Base-by-base conservation (phyloP, 345 rosid species). In the Cardamine occulta region DNA sequence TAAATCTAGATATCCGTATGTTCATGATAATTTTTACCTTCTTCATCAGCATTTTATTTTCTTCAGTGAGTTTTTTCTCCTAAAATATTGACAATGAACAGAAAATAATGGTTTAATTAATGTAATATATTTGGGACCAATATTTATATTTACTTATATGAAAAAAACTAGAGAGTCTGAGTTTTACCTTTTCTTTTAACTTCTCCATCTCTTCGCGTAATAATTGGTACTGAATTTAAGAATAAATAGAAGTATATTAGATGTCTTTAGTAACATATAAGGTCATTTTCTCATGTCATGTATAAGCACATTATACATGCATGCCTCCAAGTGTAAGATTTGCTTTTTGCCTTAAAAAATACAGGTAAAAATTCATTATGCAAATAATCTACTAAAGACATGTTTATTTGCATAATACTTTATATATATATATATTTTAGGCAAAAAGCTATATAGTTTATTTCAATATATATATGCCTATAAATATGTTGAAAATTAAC, bases 181-280 rank as follows among this genome's bases (percentile, higher is more conserved):
- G 15, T 23, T 66, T 74, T 84, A 94, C 98, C 95, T 84, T 85
- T 64, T 78, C 82, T 60, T 78, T 88, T 31, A 91, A 83, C 80
- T 78, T 85, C 81, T 86, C 89, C 28, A 91, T 86, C 66, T 84
- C 87, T 68, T 88, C 93, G 24, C 59, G 79, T 7, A 87, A 69
- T 19, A 94, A 70, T 58, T 85, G 87, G 51, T 53, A 83, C 96
- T 94, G 96, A 61, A 75, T 8, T 32, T 34, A 24, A 44, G 31
- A 56, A 47, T 31, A 4, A 31, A 64, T 11, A 29, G 28, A 51
- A 56, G 67, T 63, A 23, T 26, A 17, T 62, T 62, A 63, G 23
- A 52, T 31, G 6, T 17, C 12, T 21, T n/a, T n/a, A n/a, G n/a
- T 26, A 70, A 13, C 47, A 45, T 45, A 8, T 14, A 60, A 39